These are phyloP conservation scores for Metarhizium guizhouense DNA, from an alignment of 2,329 filamentous ascomycete genomes.

Conservation along the genomic window DNA sequence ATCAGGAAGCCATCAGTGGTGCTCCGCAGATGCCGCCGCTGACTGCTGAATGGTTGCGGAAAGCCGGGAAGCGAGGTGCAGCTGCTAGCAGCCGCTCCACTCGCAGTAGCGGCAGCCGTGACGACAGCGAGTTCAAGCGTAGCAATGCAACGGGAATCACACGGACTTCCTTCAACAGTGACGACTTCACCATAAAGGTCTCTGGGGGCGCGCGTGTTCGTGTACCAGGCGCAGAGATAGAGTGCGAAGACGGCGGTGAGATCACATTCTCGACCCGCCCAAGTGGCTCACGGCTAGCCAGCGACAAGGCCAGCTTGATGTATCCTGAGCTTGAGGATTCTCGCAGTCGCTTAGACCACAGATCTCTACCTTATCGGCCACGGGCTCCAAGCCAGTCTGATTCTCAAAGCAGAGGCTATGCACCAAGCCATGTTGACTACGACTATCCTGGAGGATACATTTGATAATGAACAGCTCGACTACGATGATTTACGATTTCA, in stretches of 20 bases:
- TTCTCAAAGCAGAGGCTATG: slow-evolving; percentile 29
- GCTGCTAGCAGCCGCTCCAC: slow-evolving; percentile 46
- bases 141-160: slow-evolving; percentile 55
- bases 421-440: slow-evolving; percentile 17
- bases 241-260: slow-evolving; percentile 49
- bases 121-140: slow-evolving; percentile 54
- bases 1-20: slow-evolving; percentile 45
- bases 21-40: slow-evolving; percentile 35
- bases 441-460: slow-evolving; percentile 20
- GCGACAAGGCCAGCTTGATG: slow-evolving; percentile 41
- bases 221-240: slow-evolving; percentile 48
- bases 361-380: slow-evolving; percentile 31
- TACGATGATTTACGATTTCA: slow-evolving; percentile 13
- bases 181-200: slow-evolving; percentile 54
- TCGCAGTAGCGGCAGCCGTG: slow-evolving; percentile 49
- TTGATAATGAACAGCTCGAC: slow-evolving; percentile 10
- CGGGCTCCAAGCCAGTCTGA: slow-evolving; percentile 42
- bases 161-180: slow-evolving; percentile 37
- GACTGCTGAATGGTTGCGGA: slow-evolving; percentile 47
- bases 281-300: slow-evolving; percentile 30
- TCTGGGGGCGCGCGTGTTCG: slow-evolving; percentile 46
- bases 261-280: slow-evolving; percentile 41
- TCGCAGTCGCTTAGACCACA: slow-evolving; percentile 32
- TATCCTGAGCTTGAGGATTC: slow-evolving; percentile 38
- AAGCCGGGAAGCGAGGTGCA: slow-evolving; percentile 35